Evolutionary conservation across 441 rosid genomes (phyloP), one percentile per base, ranked within the genome.

Genomic region (Eutrema salsugineum): DNA sequence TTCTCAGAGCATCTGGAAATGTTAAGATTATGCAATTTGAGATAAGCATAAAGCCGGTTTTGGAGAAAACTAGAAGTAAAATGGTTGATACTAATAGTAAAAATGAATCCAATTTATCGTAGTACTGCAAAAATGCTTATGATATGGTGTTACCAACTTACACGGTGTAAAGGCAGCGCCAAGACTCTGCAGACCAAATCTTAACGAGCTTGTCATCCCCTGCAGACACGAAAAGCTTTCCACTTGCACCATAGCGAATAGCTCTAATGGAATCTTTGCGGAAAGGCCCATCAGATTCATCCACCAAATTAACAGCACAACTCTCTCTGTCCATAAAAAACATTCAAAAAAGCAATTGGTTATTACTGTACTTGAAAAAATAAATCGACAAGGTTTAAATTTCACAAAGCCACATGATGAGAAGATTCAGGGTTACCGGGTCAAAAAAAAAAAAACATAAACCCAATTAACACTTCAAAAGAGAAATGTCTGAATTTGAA

Each of bases 151-250:
- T 63, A 38, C 12, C 32, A 63, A 85, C 91, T 80, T 78, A 89
- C 96, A 86, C 82, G 0, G 92, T 76, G 62, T 70, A 35, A 53
- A 83, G 80, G 73, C 97, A 91, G 43, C 20, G 76, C 97, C 98
- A 93, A 47, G 90, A 83, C 8, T 79, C 84, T 2, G 87, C 55
- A 54, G 90, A 88, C 97, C 97, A 91, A 73, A 91, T 80, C 86
- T 91, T 92, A 63, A 92, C 90, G 55, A 85, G 84, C 66, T 89
- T 94, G 78, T 92, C 97, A 78, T 92, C 96, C 4, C 97, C 96
- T 5, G 94, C 90, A 58, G 99, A 90, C 15, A 86, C 88, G 47
- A 92, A 83, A 30, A 91, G 85, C 81, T 84, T 85, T 66, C 97
- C 94, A 22, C 74, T 80, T 44, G 84, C 80, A 53, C 92, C 80